phyloP scores from a whole-genome alignment of 306 rosid genomes.

The Vigna angularis region DNA sequence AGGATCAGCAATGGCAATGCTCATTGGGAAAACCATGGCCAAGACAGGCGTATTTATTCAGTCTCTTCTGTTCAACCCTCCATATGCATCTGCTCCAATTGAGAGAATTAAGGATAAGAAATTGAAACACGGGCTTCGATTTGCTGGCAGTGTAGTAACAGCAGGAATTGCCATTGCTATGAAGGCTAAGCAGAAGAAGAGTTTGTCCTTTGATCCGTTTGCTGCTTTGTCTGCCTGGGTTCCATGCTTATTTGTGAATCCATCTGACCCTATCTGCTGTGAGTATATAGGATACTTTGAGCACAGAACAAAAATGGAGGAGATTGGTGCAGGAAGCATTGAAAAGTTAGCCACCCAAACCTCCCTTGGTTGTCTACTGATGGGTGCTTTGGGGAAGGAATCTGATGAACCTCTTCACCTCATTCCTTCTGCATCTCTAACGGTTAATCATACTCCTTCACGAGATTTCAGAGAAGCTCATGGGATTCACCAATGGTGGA shows the following conservation, averaged over 20 bases:
- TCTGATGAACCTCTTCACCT: conserved; percentile 76
- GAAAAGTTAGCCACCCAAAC: conserved; percentile 84
- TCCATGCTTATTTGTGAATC: conserved; percentile 85
- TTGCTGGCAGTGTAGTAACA: conserved; percentile 79
- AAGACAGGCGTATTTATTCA: conserved; percentile 60
- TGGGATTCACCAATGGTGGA: conserved; percentile 99
- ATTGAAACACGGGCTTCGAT: conserved; percentile 70
- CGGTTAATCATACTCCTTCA: conserved; percentile 53
- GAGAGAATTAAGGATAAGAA: conserved; percentile 76
- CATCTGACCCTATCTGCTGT: conserved; percentile 70
- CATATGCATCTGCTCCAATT: conserved; percentile 81
- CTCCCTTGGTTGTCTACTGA: conserved; percentile 67
- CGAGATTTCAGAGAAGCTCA: conserved; percentile 76
- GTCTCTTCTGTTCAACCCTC: conserved; percentile 91
- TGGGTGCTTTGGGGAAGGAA: conserved; percentile 74
- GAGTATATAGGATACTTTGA: conserved; percentile 90
- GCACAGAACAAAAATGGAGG: conserved; percentile 86
- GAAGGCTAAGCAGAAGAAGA: conserved; percentile 63
- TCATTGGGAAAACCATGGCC: conserved; percentile 86
- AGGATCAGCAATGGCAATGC: conserved; percentile 93
- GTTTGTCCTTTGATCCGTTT: conserved; percentile 59
- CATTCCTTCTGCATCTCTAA: conserved; percentile 84
- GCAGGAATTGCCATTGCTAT: conserved; percentile 79
- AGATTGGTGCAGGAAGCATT: conserved; percentile 79
- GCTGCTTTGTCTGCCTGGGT: conserved; percentile 70